Base-by-base conservation (phyloP, 495 filamentous ascomycete genomes). In the Hypoxylon crocopeplum region DNA sequence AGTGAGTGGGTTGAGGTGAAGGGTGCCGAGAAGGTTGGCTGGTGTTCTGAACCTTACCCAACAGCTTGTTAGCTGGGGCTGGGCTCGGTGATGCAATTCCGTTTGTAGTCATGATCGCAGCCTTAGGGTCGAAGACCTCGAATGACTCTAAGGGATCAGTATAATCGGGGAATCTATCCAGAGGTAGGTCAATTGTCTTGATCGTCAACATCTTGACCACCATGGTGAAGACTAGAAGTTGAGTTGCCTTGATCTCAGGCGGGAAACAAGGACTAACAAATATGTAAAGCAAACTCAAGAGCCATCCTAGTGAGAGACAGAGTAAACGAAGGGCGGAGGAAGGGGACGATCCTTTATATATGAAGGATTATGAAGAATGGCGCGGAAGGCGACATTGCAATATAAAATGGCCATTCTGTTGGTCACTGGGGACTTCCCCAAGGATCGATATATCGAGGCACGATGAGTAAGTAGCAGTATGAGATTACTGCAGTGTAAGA, bases 1-100 rank as follows among this genome's bases (percentile, higher is more conserved):
- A 75, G 68, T 97, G 93, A 19, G 91, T 93, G 16, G 93, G 92
- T 68, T 95, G 91, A 5, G 94, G 94, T 12, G 94, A 97, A 5
- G 94, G 92, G 52, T 87, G 77, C 7, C 77, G 74, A 33, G 48
- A 59, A 4, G 58, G 50, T 7, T 76, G 54, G 20, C 71, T 63
- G 8, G 21, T 16, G 46, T 61, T 60, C 61, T 71, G 66, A 30
- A 74, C 52, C 66, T 68, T 69, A 34, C 51, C 71, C 45, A 78
- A 59, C 59, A 71, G 45, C 52, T 68, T 71, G 42, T 74, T 71
- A 56, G 73, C 68, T 30, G 64, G 65, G 48, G 36, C 59, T 21
- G 56, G 59, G 5, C 13, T 20, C 7, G 61, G 45, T n/a, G 50
- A 16, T 48, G n/a, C n/a, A n/a, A 51, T 24, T 15, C 58, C 65